Evolutionary conservation across 2,329 filamentous ascomycete genomes (phyloP).

Genomic region (Penicillium sclerotiorum): DNA sequence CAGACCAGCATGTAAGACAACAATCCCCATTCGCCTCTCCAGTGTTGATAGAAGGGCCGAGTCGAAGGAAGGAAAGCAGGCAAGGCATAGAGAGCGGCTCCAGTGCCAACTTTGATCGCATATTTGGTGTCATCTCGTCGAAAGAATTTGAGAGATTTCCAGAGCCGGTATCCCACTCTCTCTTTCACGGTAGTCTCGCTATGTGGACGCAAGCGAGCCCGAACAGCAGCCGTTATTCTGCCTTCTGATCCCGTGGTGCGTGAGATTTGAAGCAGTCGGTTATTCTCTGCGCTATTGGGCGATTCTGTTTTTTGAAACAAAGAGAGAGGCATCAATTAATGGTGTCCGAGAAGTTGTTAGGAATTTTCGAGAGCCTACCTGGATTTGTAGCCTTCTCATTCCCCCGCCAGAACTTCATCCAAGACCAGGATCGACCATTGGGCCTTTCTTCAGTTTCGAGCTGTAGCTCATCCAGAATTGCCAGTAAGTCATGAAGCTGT

Average conservation of each 20-base stretch:
- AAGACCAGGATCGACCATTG: constrained; percentile 73
- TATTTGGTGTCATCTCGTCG: constrained; percentile 71
- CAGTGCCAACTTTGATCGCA: constrained; percentile 89
- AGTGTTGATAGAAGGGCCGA: constrained; percentile 77
- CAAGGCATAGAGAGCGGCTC: constrained; percentile 84
- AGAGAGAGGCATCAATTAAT: too few species aligned
- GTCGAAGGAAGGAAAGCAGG: constrained; percentile 82
- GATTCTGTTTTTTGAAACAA: neutral
- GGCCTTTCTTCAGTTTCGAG: constrained; percentile 64
- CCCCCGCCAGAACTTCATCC: constrained; percentile 75
- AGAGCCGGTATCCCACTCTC: constrained; percentile 43
- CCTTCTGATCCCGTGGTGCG: constrained; percentile 12
- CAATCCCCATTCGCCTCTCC: constrained; percentile 95
- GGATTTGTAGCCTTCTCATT: constrained; percentile 15
- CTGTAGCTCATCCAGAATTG: constrained; percentile 83
- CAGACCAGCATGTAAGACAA: constrained; percentile 98
- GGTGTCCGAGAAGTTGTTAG: too few species aligned
- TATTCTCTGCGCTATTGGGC: neutral
- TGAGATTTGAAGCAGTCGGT: constrained; percentile 7
- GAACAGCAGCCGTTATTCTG: constrained; percentile 8
- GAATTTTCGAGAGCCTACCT: constrained; percentile 25
- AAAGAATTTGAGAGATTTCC: constrained; percentile 55
- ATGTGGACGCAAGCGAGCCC: constrained; percentile 2
- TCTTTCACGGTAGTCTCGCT: constrained; percentile 22
- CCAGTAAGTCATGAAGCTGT: constrained; percentile 80